phyloP scores from a whole-genome alignment of 148 eudicot species.

The Salicornia ramosissima region DNA sequence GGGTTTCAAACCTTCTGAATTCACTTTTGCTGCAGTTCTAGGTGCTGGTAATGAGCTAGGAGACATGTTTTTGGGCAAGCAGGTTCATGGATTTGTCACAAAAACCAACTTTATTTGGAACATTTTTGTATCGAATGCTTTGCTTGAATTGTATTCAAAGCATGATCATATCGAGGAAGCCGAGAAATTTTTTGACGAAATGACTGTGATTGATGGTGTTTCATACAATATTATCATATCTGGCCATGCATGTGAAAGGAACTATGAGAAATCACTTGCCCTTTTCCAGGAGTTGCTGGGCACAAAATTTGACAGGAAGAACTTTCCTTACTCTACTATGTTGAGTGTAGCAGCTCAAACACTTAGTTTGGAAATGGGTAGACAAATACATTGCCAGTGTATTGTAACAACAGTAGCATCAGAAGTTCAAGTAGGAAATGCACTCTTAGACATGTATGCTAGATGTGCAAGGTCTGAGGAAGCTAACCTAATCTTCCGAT shows the following conservation, averaged over 20 bases:
- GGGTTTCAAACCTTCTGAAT: slow-evolving; percentile 47
- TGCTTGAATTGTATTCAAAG: slow-evolving; percentile 73
- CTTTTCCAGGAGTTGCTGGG: slow-evolving; percentile 44
- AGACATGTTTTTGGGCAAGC: slow-evolving; percentile 44
- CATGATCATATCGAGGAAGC: slow-evolving; percentile 35
- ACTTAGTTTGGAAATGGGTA: slow-evolving; percentile 42
- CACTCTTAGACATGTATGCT: slow-evolving; percentile 53
- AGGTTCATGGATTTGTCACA: slow-evolving; percentile 50
- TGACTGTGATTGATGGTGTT: slow-evolving; percentile 59
- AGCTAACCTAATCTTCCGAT: slow-evolving; percentile 44
- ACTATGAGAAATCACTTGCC: slow-evolving; percentile 37
- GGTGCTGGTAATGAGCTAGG: slow-evolving; percentile 49
- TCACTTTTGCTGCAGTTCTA: slow-evolving; percentile 58
- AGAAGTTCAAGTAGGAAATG: slow-evolving; percentile 48
- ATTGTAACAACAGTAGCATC: slow-evolving; percentile 41
- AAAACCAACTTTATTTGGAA: slow-evolving; percentile 50
- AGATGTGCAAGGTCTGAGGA: slow-evolving; percentile 60
- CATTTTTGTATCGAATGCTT: slow-evolving; percentile 58
- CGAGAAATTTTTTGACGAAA: slow-evolving; percentile 47
- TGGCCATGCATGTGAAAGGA: slow-evolving; percentile 38
- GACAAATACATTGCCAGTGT: slow-evolving; percentile 68
- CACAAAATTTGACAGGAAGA: slow-evolving; percentile 38
- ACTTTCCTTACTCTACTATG: slow-evolving; percentile 40
- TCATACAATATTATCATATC: slow-evolving; percentile 31
- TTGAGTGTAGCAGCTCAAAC: neutral